Evolutionary conservation across 2,329 filamentous ascomycete species (phyloP).

Genomic region (Macroventuria anomochaeta): DNA sequence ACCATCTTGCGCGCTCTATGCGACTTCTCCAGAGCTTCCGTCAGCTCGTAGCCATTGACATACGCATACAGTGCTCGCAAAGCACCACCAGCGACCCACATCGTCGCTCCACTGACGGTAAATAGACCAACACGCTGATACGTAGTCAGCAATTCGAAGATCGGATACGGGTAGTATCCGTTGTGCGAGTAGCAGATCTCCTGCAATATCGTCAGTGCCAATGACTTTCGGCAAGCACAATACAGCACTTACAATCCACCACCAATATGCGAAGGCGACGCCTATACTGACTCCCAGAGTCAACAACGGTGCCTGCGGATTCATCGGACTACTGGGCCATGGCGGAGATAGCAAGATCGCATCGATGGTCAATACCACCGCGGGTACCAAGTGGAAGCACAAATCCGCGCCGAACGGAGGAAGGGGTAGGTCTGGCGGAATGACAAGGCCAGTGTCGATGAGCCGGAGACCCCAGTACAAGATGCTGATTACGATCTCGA

Average conservation of each 20-base stretch:
- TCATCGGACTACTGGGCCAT: slow-evolving; percentile 64
- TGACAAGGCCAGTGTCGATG: slow-evolving; percentile 59
- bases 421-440: slow-evolving; percentile 52
- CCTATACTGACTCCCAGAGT: slow-evolving; percentile 64
- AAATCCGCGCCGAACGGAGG: slow-evolving; percentile 59
- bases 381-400: slow-evolving; percentile 60
- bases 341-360: slow-evolving; percentile 73
- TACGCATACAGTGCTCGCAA: slow-evolving; percentile 74
- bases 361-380: slow-evolving; percentile 69
- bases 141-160: slow-evolving; percentile 74
- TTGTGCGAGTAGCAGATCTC: slow-evolving; percentile 74
- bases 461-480: slow-evolving; percentile 75
- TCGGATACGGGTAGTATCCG: slow-evolving; percentile 82
- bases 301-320: slow-evolving; percentile 56
- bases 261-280: slow-evolving; percentile 74
- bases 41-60: slow-evolving; percentile 62
- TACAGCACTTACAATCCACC: slow-evolving; percentile 63
- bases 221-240: neutral
- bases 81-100: slow-evolving; percentile 72
- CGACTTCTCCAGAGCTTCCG: slow-evolving; percentile 28
- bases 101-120: slow-evolving; percentile 69
- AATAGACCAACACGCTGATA: slow-evolving; percentile 73
- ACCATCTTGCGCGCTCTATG: slow-evolving; percentile 29
- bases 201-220: neutral
- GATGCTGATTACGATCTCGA: slow-evolving; percentile 73